Evolutionary conservation across 148 eudicot genomes (phyloP).

Genomic region (Rhododendron kiyosumense): DNA sequence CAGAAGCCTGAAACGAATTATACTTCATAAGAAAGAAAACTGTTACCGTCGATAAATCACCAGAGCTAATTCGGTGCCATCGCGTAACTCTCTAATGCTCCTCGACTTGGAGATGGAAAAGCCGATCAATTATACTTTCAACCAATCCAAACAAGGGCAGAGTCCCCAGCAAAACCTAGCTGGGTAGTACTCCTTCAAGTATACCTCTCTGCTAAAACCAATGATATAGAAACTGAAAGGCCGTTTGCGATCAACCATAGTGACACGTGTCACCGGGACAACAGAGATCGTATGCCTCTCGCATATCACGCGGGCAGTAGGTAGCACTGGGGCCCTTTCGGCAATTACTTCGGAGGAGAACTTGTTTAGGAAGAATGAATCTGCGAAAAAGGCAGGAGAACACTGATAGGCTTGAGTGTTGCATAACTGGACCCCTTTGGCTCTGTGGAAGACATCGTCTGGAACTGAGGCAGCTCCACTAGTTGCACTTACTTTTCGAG

Average conservation of each 20-base stretch:
- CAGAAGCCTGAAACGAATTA: not conserved
- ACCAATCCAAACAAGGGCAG: slow-evolving; percentile 94
- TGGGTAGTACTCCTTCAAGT: slow-evolving; percentile 84
- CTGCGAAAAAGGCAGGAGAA: slow-evolving; percentile 87
- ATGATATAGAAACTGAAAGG: slow-evolving; percentile 84
- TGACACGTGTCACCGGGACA: slow-evolving; percentile 89
- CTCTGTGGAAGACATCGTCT: slow-evolving; percentile 94
- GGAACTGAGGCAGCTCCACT: slow-evolving; percentile 97
- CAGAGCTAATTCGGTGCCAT: not conserved
- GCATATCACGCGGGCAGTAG: slow-evolving; percentile 71
- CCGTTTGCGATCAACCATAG: slow-evolving; percentile 56
- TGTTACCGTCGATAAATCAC: not conserved
- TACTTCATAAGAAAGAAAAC: not conserved
- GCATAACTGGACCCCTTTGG: slow-evolving; percentile 86
- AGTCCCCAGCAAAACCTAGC: slow-evolving; percentile 92
- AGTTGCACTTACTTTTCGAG: slow-evolving; percentile 79
- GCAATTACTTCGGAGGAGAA: slow-evolving; percentile 96
- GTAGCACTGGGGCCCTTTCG: slow-evolving; percentile 65
- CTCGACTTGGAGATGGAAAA: not conserved
- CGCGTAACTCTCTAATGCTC: not conserved
- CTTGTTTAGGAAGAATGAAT: slow-evolving; percentile 81
- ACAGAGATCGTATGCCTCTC: slow-evolving; percentile 87
- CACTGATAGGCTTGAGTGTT: slow-evolving; percentile 96
- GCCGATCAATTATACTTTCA: slow-evolving; percentile 38
- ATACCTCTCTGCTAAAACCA: slow-evolving; percentile 77